Evolutionary conservation across 257 asterid species (phyloP).

Genomic region (Schizonepeta tenuifolia): DNA sequence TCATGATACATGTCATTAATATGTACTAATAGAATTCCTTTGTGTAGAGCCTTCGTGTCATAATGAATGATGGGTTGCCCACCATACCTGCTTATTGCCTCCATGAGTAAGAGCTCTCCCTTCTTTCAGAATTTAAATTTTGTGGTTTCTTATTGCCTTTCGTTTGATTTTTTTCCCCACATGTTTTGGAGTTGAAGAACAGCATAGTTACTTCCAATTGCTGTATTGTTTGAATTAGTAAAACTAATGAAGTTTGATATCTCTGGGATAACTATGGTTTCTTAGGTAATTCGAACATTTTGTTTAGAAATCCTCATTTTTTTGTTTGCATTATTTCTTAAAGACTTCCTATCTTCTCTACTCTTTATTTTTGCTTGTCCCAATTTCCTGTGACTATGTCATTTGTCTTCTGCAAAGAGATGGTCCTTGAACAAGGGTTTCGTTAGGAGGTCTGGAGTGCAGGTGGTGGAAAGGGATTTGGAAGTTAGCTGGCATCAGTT

Average conservation of each 20-base stretch:
- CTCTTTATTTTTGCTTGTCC: not conserved
- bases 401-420: not conserved
- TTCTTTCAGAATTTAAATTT: slow-evolving; percentile 22
- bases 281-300: not conserved
- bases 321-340: not conserved
- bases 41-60: slow-evolving; percentile 88
- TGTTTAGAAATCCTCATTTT: not conserved
- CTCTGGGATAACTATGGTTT: not conserved
- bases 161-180: not conserved
- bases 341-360: not conserved
- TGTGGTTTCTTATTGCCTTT: slow-evolving; percentile 15
- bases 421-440: not conserved
- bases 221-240: not conserved
- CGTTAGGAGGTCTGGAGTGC: not conserved
- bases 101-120: slow-evolving; percentile 68
- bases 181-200: not conserved
- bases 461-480: not conserved
- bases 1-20: slow-evolving; percentile 23
- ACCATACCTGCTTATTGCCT: slow-evolving; percentile 87
- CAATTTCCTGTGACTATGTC: not conserved
- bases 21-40: slow-evolving; percentile 41
- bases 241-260: not conserved
- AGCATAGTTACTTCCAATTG: not conserved
- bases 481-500: not conserved
- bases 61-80: slow-evolving; percentile 97